These are phyloP conservation scores for Metschnikowia gruessii DNA, from an alignment of 805 yeast species.

Conservation along the genomic window DNA sequence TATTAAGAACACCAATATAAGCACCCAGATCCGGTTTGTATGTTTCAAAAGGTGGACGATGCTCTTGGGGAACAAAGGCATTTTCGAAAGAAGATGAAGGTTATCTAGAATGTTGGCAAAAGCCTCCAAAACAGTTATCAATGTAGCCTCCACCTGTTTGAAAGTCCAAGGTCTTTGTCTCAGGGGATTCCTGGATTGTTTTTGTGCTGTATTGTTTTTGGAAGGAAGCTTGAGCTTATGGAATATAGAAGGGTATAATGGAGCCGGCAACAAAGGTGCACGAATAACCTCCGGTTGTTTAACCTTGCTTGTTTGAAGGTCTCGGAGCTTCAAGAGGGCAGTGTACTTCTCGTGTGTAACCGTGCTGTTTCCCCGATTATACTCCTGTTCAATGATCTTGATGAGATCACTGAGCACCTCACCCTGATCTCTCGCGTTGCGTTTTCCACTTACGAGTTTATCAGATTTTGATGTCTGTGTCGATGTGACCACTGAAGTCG, in stretches of 20 bases:
- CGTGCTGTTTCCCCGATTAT: conserved; percentile 35
- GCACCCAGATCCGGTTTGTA: conserved; percentile 44
- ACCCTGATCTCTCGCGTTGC: background rate
- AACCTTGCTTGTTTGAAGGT: conserved; percentile 11
- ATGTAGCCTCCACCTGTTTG: conserved; percentile 28
- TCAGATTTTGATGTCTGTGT: background rate
- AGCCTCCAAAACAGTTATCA: conserved; percentile 33
- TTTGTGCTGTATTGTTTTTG: background rate
- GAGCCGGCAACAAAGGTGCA: conserved; percentile 27
- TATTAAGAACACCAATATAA: conserved; percentile 39
- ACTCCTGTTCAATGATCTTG: conserved; percentile 36
- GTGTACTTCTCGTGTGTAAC: conserved; percentile 37
- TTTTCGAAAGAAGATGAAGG: conserved; percentile 38
- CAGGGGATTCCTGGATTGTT: background rate
- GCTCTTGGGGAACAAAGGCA: conserved; percentile 43
- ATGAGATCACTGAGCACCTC: conserved; percentile 11
- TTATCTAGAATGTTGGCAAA: conserved; percentile 41
- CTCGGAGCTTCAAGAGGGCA: conserved; percentile 29
- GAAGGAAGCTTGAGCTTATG: conserved; percentile 28
- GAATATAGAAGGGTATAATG: conserved; percentile 35
- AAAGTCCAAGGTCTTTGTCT: conserved; percentile 23
- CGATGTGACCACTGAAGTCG: conserved; percentile 2
- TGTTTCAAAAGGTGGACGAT: conserved; percentile 34
- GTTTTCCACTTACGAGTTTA: background rate
- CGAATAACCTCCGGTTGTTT: background rate